Evolutionary conservation across 108 stramenopile genomes (phyloP).

Genomic region (Aurantiochytrium sp.): DNA sequence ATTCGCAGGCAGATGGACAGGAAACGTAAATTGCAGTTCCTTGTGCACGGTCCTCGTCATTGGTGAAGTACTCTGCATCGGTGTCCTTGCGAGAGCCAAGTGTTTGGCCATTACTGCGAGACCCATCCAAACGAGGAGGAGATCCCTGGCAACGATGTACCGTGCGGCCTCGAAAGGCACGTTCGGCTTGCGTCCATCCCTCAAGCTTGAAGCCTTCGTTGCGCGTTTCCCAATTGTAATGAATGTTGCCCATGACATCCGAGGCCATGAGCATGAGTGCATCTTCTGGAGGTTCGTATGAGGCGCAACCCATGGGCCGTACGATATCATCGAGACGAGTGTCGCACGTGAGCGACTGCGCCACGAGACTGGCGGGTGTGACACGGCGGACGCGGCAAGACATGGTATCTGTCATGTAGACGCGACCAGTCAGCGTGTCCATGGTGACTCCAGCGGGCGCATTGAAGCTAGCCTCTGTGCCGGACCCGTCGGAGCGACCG

Average conservation of each 20-base stretch:
- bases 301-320: constrained; percentile 66
- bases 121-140: constrained; percentile 47
- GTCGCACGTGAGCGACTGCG: constrained; percentile 44
- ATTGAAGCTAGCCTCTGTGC: constrained; percentile 54
- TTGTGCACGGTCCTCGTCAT: constrained; percentile 66
- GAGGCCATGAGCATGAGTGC: constrained; percentile 46
- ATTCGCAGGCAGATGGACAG: constrained; percentile 45
- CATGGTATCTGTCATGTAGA: constrained; percentile 56
- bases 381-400: constrained; percentile 59
- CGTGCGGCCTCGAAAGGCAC: constrained; percentile 49
- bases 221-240: constrained; percentile 58
- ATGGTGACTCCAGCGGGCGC: constrained; percentile 57
- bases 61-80: constrained; percentile 38
- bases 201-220: not conserved
- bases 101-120: constrained; percentile 44
- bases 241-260: constrained; percentile 57
- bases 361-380: constrained; percentile 33
- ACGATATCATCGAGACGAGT: constrained; percentile 47
- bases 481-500: constrained; percentile 59
- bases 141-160: constrained; percentile 65
- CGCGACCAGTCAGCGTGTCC: constrained; percentile 45
- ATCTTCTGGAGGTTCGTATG: constrained; percentile 66
- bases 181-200: constrained; percentile 35
- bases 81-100: constrained; percentile 52
- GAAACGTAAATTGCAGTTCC: constrained; percentile 56